Base-by-base conservation (phyloP, 805 yeast genomes). In the Starmerella vitae region DNA sequence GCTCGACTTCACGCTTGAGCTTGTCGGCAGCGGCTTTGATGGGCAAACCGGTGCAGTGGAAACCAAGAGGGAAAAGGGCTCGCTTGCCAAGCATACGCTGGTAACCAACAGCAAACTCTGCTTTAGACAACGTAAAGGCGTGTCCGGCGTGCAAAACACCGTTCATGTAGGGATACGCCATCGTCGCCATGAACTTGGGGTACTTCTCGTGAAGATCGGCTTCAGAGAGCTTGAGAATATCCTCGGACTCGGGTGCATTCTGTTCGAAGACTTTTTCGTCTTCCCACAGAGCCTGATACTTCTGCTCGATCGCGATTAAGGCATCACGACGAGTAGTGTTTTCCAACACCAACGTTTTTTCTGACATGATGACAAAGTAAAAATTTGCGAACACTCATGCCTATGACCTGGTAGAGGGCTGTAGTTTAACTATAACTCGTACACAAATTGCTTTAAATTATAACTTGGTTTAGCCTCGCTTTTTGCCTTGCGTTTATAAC, bases 1-100 rank as follows among this genome's bases (percentile, higher is more conserved):
- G 60, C 64, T 91, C 96, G 43, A 86, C 68, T 67, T 91, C 98
- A 61, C 98, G 76, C 57, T 74, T 74, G 57, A 91, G 71, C 64
- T 91, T 88, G 64, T 88, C 98, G 36, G 98, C 97, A 55, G 94
- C 72, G 21, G 97, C 88, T 54, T 61, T 63, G 60, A 91, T 91
- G 39, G 98, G 97, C 95, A 91, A 80, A 70, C 98, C 98, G 26
- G 98, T 91, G 72, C 98, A 91, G 64, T 91, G 98, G 78, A 88
- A 91, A 36, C 98, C 98, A 42, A 91, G 70, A 37, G 98, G 97
- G 66, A 83, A 91, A 45, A 86, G 66, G 27, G 95, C 94, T 53
- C 80, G 72, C 63, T 79, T 83, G 50, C 96, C 97, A 56, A 71
- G 71, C 88, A 91, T 80, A 64, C 96, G 76, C 67, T 91, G 94